phyloP scores from a whole-genome alignment of 768 basidiomycete species.

The Leucosporidium creatinivorum region DNA sequence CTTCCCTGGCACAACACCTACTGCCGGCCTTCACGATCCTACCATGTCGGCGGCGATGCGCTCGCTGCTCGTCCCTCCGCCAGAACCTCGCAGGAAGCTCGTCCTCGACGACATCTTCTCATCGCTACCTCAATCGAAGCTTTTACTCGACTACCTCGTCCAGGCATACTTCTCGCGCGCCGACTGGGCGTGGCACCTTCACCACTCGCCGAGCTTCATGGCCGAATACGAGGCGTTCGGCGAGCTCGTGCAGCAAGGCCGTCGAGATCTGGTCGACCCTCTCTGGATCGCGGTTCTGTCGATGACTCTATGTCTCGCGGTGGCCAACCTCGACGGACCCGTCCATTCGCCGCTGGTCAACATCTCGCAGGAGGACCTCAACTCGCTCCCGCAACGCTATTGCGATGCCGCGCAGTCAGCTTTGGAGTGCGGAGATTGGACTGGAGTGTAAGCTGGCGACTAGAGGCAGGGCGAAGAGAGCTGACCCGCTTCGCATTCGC shows the following conservation, averaged over 20 bases:
- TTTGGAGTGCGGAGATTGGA: constrained; percentile 18
- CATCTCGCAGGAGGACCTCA: constrained; percentile 5
- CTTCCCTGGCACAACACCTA: too few relatives aligned
- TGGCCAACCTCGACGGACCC: constrained; percentile 6
- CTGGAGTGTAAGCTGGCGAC: background rate
- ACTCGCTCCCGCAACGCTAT: background rate
- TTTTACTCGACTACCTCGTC: constrained; percentile 8
- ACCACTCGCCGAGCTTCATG: constrained; percentile 19
- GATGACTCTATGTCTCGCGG: constrained; percentile 11
- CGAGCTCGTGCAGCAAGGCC: constrained; percentile 4
- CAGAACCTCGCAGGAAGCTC: background rate
- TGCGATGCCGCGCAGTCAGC: background rate
- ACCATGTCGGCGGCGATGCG: constrained; percentile 2
- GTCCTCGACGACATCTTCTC: constrained; percentile 9
- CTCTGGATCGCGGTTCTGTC: constrained; percentile 22
- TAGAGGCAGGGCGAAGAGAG: too few relatives aligned
- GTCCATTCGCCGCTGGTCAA: constrained; percentile 4
- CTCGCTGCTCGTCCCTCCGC: constrained; percentile 3
- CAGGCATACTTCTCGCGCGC: constrained; percentile 3
- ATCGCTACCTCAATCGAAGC: background rate
- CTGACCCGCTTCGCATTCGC: too few relatives aligned
- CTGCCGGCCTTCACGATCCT: background rate
- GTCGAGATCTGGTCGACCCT: constrained; percentile 18
- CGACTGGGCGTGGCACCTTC: constrained; percentile 17
- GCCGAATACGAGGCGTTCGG: constrained; percentile 17